phyloP scores from a whole-genome alignment of 306 rosid genomes.

The Castanospermum australe region DNA sequence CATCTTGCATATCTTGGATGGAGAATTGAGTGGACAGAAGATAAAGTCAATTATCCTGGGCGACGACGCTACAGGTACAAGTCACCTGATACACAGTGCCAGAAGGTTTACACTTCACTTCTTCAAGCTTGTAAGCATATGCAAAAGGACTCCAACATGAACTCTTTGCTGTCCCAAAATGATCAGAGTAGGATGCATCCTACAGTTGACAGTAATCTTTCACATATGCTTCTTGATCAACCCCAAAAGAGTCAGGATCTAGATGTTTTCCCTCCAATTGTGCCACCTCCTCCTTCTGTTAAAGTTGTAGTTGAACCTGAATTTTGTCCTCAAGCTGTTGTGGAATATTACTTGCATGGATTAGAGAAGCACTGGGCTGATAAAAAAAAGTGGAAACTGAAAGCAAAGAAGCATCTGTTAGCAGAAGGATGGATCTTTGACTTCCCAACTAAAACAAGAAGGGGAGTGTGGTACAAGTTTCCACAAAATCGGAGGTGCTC shows the following conservation, averaged over 20 bases:
- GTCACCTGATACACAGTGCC: constrained; percentile 42
- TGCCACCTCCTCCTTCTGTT: constrained; percentile 12
- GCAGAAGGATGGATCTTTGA: constrained; percentile 52
- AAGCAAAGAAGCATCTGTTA: constrained; percentile 50
- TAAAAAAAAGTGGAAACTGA: constrained; percentile 23
- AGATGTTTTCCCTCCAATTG: constrained; percentile 22
- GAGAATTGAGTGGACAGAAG: constrained; percentile 48
- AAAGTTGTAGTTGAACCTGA: constrained; percentile 26
- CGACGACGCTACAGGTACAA: constrained; percentile 39
- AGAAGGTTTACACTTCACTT: constrained; percentile 47
- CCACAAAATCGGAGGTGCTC: constrained; percentile 38
- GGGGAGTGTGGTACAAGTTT: constrained; percentile 42
- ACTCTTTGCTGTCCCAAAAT: constrained; percentile 21
- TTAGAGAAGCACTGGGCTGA: not conserved
- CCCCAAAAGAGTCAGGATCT: constrained; percentile 17
- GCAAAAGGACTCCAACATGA: constrained; percentile 4
- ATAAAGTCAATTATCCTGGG: not conserved
- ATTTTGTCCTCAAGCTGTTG: constrained; percentile 48
- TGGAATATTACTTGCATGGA: constrained; percentile 36
- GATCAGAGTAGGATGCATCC: constrained; percentile 18
- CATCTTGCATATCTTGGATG: constrained; percentile 73
- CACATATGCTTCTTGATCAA: constrained; percentile 21
- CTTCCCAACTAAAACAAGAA: constrained; percentile 36
- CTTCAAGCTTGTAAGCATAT: constrained; percentile 34
- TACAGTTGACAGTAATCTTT: not conserved